phyloP scores from a whole-genome alignment of 2,329 filamentous ascomycete genomes.

The Madurella mycetomatis region DNA sequence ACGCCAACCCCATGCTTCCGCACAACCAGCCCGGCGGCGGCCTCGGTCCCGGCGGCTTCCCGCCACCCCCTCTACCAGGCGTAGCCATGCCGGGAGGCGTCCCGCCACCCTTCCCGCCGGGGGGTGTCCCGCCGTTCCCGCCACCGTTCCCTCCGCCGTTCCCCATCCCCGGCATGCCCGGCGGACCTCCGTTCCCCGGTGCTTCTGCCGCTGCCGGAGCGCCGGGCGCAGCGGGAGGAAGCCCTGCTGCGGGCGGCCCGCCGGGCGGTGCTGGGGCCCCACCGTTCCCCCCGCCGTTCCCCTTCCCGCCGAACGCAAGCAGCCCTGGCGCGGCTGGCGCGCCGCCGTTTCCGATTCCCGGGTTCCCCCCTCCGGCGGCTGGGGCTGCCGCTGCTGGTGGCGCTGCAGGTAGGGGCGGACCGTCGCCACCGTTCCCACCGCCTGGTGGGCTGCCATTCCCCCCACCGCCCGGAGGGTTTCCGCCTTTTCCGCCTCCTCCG shows the following conservation, averaged over 20 bases:
- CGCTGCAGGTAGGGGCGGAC: constrained; percentile 18
- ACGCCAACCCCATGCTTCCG: constrained; percentile 77
- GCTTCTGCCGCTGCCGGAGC: neutral
- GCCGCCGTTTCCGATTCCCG: constrained; percentile 7
- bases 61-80: constrained; percentile 44
- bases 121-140: constrained; percentile 19
- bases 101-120: constrained; percentile 25
- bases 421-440: constrained; percentile 33
- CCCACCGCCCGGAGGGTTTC: constrained; percentile 23
- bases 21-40: constrained; percentile 61
- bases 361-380: constrained; percentile 2
- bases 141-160: neutral
- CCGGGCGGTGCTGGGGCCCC: neutral
- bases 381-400: constrained; percentile 1
- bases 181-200: constrained; percentile 13
- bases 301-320: constrained; percentile 21
- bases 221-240: neutral
- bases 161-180: constrained; percentile 5
- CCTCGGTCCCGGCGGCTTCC: constrained; percentile 41
- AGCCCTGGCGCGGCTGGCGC: constrained; percentile 1
- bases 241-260: neutral
- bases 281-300: constrained; percentile 24
- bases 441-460: constrained; percentile 27
- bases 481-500: constrained; percentile 45
- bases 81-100: constrained; percentile 41